A percentile compares a stretch with the other conserved stretches of the same genome.
Conservation (phyloP, 768 basidiomycete genomes). For the Naematelia aurantialba region DNA sequence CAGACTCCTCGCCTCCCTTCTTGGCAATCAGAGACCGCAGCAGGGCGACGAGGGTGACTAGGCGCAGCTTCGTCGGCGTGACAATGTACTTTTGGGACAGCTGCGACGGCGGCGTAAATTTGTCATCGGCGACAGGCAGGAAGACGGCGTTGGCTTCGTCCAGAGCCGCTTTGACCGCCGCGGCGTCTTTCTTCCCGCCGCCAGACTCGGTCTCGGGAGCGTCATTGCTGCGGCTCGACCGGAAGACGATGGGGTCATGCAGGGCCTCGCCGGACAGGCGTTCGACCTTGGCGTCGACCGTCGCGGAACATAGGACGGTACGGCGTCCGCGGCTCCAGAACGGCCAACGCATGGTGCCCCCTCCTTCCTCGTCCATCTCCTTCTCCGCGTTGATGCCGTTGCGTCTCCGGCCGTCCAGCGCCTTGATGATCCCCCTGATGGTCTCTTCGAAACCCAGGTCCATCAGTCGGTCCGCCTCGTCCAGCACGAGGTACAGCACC, state of each 20-base stretch:
- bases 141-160: conserved; percentile 29
- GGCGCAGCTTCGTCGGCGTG: conserved; percentile 86
- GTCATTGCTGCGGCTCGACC: conserved; percentile 60
- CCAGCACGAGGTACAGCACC: conserved; percentile 90
- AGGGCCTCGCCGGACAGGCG: conserved; percentile 81
- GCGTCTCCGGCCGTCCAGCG: conserved; percentile 74
- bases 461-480: conserved; percentile 97
- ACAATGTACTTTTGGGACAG: conserved; percentile 85
- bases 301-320: conserved; percentile 93
- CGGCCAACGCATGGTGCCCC: conserved; percentile 41
- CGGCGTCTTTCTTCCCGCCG: conserved; percentile 19
- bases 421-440: conserved; percentile 79
- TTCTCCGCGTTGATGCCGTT: conserved; percentile 63
- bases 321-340: conserved; percentile 58
- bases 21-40: conserved; percentile 70
- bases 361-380: conserved; percentile 49
- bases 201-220: conserved; percentile 31
- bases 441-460: conserved; percentile 97
- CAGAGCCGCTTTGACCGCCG: conserved; percentile 13
- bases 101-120: conserved; percentile 91
- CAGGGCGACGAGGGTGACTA: conserved; percentile 83
- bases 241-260: conserved; percentile 74
- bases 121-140: conserved; percentile 47
- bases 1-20: conserved; percentile 35
- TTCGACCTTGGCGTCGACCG: conserved; percentile 91